phyloP scores from a whole-genome alignment of 345 rosid species.

The Citrus cavaleriei region DNA sequence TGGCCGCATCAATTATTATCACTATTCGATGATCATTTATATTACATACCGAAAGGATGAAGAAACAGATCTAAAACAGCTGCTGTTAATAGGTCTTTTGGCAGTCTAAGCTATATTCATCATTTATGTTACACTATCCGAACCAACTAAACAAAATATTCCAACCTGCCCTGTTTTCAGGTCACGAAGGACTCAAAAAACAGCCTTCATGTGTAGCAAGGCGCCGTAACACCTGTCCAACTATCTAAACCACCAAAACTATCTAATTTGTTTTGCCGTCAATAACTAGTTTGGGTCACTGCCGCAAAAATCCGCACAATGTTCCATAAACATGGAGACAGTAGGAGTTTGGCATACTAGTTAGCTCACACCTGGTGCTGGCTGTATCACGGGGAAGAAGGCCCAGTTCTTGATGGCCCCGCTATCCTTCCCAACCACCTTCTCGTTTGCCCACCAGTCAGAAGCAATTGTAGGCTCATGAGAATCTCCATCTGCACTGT shows the following conservation, averaged over 20 bases:
- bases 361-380: slow-evolving; percentile 65
- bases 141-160: slow-evolving; percentile 4
- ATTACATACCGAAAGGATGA: slow-evolving; percentile 15
- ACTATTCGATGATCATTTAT: slow-evolving; percentile 13
- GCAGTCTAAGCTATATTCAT: slow-evolving; percentile 10
- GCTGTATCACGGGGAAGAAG: slow-evolving; percentile 73
- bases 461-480: slow-evolving; percentile 29
- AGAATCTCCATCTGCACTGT: slow-evolving; percentile 49
- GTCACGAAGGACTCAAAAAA: slow-evolving; percentile 45
- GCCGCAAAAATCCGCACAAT: slow-evolving; percentile 6
- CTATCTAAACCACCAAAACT: slow-evolving; percentile 15
- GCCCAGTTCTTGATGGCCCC: slow-evolving; percentile 59
- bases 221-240: background rate
- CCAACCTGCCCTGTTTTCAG: slow-evolving; percentile 18
- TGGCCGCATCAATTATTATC: slow-evolving; percentile 2
- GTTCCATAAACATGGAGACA: slow-evolving; percentile 1
- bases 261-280: slow-evolving; percentile 8
- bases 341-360: slow-evolving; percentile 2
- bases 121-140: slow-evolving; percentile 15
- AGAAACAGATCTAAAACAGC: slow-evolving; percentile 10
- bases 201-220: slow-evolving; percentile 37
- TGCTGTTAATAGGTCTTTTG: slow-evolving; percentile 8
- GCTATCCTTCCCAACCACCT: slow-evolving; percentile 43
- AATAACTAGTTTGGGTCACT: slow-evolving; percentile 5
- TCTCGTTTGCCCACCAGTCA: slow-evolving; percentile 53